A percentile compares a stretch with the other conserved stretches of the same genome.
Evolutionary conservation across 371 early-diverging fungal genomes (phyloP).

Genomic region (Mortierella sp.): DNA sequence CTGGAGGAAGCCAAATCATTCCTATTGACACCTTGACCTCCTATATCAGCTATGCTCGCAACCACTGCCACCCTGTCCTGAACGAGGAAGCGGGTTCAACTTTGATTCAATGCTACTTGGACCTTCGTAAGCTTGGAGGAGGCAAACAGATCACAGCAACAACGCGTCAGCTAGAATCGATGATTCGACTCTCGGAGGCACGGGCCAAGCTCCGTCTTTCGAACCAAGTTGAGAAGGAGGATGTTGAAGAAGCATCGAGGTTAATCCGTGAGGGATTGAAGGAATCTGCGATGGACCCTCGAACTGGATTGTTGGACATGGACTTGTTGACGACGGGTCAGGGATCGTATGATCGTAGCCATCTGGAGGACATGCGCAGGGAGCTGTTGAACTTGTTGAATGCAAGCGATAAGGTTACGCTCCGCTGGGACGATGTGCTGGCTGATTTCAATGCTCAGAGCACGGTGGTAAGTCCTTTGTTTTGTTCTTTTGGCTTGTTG

Average conservation of each 20-base stretch:
- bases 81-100: slow-evolving; percentile 83
- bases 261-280: slow-evolving; percentile 95
- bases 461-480: slow-evolving; percentile 57
- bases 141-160: slow-evolving; percentile 95
- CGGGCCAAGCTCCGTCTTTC: slow-evolving; percentile 96
- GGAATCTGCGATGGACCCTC: slow-evolving; percentile 97
- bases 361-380: slow-evolving; percentile 62
- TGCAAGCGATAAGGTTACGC: slow-evolving; percentile 51
- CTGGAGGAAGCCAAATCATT: slow-evolving; percentile 71
- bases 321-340: slow-evolving; percentile 96
- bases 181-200: slow-evolving; percentile 99
- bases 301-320: slow-evolving; percentile 98
- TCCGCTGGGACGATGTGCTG: slow-evolving; percentile 57
- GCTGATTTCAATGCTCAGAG: slow-evolving; percentile 65
- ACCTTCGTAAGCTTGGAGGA: slow-evolving; percentile 88
- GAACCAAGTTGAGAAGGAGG: slow-evolving; percentile 73
- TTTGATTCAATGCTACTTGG: slow-evolving; percentile 89
- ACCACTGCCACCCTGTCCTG: slow-evolving; percentile 84
- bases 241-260: slow-evolving; percentile 89
- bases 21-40: slow-evolving; percentile 84
- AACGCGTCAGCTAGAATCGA: slow-evolving; percentile 98
- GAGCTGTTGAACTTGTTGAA: slow-evolving; percentile 59
- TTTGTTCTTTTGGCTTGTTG: background rate
- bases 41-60: slow-evolving; percentile 93
- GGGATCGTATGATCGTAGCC: slow-evolving; percentile 65